A percentile compares a stretch with the other conserved stretches of the same genome.
phyloP scores from a whole-genome alignment of 768 basidiomycete species.

The Agrocybe chaxingu region DNA sequence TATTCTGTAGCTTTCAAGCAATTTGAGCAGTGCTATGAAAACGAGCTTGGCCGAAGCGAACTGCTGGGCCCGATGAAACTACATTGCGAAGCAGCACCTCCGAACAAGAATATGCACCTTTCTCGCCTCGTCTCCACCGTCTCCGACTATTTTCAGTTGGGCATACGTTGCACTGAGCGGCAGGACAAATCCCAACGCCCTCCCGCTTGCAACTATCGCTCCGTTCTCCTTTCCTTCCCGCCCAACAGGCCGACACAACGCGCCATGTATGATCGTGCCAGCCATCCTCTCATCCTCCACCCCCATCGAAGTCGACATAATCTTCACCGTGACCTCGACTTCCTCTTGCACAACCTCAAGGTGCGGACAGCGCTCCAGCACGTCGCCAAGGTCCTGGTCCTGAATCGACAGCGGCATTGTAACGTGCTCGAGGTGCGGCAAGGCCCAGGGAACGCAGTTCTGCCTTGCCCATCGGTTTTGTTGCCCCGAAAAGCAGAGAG shows the following conservation, averaged over 20 bases:
- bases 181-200: constrained; percentile 9
- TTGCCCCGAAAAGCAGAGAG: constrained; percentile 5
- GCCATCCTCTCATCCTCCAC: background rate
- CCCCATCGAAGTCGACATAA: constrained; percentile 5
- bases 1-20: too few relatives aligned
- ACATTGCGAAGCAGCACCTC: too few relatives aligned
- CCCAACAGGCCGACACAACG: background rate
- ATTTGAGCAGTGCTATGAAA: too few relatives aligned
- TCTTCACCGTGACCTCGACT: constrained; percentile 1
- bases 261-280: constrained; percentile 8
- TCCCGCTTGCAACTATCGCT: background rate
- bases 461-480: background rate
- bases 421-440: constrained; percentile 12
- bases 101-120: too few relatives aligned
- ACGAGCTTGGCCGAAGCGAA: too few relatives aligned
- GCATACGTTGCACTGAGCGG: too few relatives aligned
- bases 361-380: constrained; percentile 8
- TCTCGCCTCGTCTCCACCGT: too few relatives aligned
- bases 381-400: background rate
- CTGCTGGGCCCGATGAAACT: too few relatives aligned
- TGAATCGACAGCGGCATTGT: constrained; percentile 2
- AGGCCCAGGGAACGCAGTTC: constrained; percentile 6
- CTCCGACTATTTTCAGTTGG: too few relatives aligned
- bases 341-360: constrained; percentile 7
- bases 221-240: background rate